phyloP scores from a whole-genome alignment of 2,329 filamentous ascomycete species.

The Simplicillium sp. region DNA sequence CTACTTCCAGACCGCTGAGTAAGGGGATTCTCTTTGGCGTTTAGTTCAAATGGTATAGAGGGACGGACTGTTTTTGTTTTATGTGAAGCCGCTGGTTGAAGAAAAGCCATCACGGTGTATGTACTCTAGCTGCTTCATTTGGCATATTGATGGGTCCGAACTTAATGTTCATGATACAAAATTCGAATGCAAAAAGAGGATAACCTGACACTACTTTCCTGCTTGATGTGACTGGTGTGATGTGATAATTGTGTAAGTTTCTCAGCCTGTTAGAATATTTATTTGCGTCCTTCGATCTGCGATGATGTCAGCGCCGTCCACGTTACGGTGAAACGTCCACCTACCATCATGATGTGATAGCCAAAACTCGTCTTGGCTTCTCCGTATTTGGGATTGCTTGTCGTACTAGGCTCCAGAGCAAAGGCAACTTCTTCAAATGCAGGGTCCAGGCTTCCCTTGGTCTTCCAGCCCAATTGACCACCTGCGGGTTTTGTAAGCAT shows the following conservation, averaged over 20 bases:
- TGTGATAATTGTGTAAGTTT: slow-evolving; percentile 4
- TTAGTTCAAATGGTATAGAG: slow-evolving; percentile 30
- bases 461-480: slow-evolving; percentile 65
- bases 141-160: slow-evolving; percentile 33
- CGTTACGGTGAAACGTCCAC: slow-evolving; percentile 6
- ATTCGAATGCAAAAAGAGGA: slow-evolving; percentile 6
- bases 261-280: slow-evolving; percentile 5
- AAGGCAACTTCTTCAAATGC: slow-evolving; percentile 68
- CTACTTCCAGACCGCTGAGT: slow-evolving; percentile 96
- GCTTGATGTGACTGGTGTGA: slow-evolving; percentile 7
- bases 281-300: slow-evolving; percentile 33
- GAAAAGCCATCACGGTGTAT: slow-evolving; percentile 25
- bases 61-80: slow-evolving; percentile 19
- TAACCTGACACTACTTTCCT: no score
- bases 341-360: slow-evolving; percentile 73
- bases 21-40: slow-evolving; percentile 24
- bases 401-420: slow-evolving; percentile 56
- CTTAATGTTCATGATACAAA: slow-evolving; percentile 23
- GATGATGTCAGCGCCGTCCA: slow-evolving; percentile 1
- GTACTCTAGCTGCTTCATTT: slow-evolving; percentile 37
- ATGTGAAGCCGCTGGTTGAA: slow-evolving; percentile 17
- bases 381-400: slow-evolving; percentile 52
- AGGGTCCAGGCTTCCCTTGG: slow-evolving; percentile 54
- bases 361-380: slow-evolving; percentile 68
- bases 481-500: slow-evolving; percentile 30